Conservation (phyloP, 495 filamentous ascomycete genomes). For the Viridothelium virens region DNA sequence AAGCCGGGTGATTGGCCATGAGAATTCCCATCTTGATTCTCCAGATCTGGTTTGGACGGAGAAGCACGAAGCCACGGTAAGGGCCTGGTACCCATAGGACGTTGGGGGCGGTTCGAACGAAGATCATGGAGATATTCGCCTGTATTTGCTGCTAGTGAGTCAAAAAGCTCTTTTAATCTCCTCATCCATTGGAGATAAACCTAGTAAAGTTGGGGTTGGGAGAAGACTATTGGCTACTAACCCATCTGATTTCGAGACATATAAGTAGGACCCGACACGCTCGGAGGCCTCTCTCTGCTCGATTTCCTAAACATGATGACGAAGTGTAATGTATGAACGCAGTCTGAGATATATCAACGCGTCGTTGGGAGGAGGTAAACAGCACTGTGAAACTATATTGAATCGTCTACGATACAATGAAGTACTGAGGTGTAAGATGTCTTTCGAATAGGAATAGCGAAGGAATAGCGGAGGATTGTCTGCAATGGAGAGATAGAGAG, state of each 20-base stretch:
- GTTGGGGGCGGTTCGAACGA: constrained; percentile 59
- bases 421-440: no score
- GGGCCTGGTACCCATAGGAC: constrained; percentile 25
- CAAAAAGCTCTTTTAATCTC: constrained; percentile 15
- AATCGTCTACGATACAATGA: not conserved
- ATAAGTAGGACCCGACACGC: constrained; percentile 61
- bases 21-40: not conserved
- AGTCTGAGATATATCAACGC: not conserved
- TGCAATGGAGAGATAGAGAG: not conserved
- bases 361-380: not conserved
- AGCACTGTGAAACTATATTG: not conserved
- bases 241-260: constrained; percentile 86
- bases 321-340: not conserved
- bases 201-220: constrained; percentile 24
- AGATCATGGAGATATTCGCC: constrained; percentile 74
- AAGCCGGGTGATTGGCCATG: not conserved
- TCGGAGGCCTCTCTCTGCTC: constrained; percentile 25
- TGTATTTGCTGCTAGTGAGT: constrained; percentile 37
- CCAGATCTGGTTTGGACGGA: not conserved
- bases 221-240: constrained; percentile 39
- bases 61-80: constrained; percentile 4
- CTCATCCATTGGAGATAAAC: constrained; percentile 30
- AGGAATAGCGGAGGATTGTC: no score
- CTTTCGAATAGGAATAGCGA: no score
- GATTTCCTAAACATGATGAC: constrained; percentile 9